These are phyloP conservation scores for Alternaria atra DNA, from an alignment of 2,329 filamentous ascomycete genomes.

Conservation along the genomic window DNA sequence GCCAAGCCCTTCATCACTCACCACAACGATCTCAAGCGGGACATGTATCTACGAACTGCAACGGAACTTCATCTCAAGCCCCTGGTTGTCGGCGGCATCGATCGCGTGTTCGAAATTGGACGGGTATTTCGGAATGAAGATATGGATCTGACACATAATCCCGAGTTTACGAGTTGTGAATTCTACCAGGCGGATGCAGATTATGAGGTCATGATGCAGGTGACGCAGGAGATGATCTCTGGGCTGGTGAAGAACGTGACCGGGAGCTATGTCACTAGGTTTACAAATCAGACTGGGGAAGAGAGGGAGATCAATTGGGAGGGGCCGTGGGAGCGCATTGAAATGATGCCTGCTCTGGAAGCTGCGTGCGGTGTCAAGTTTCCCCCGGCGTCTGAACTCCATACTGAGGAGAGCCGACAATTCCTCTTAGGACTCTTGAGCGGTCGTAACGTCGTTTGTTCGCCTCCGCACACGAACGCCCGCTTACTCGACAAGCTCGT, in stretches of 20 bases:
- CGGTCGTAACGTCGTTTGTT: constrained; percentile 90
- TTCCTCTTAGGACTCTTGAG: constrained; percentile 81
- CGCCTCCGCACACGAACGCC: constrained; percentile 88
- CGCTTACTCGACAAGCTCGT: constrained; percentile 95
- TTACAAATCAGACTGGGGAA: constrained; percentile 86
- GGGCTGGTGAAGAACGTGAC: constrained; percentile 88
- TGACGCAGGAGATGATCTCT: constrained; percentile 93
- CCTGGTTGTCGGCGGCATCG: constrained; percentile 89
- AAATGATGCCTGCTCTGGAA: constrained; percentile 96
- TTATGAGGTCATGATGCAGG: constrained; percentile 85
- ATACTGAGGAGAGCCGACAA: constrained; percentile 85
- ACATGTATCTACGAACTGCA: constrained; percentile 93
- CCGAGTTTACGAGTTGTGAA: constrained; percentile 96
- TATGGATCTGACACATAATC: constrained; percentile 93
- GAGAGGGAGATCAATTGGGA: constrained; percentile 94
- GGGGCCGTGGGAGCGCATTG: constrained; percentile 87
- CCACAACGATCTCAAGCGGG: constrained; percentile 94
- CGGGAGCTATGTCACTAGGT: constrained; percentile 84
- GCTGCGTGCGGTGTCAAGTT: constrained; percentile 92
- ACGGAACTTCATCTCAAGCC: constrained; percentile 98
- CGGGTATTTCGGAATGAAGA: constrained; percentile 95
- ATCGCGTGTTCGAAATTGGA: constrained; percentile 94
- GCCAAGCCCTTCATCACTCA: constrained; percentile 94
- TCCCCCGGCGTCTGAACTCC: constrained; percentile 85
- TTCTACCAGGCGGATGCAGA: constrained; percentile 81